A percentile compares a stretch with the other conserved stretches of the same genome.
These are phyloP conservation scores for Pyrenochaeta sp. DNA, from an alignment of 2,329 filamentous ascomycete species.

Conservation along the genomic window DNA sequence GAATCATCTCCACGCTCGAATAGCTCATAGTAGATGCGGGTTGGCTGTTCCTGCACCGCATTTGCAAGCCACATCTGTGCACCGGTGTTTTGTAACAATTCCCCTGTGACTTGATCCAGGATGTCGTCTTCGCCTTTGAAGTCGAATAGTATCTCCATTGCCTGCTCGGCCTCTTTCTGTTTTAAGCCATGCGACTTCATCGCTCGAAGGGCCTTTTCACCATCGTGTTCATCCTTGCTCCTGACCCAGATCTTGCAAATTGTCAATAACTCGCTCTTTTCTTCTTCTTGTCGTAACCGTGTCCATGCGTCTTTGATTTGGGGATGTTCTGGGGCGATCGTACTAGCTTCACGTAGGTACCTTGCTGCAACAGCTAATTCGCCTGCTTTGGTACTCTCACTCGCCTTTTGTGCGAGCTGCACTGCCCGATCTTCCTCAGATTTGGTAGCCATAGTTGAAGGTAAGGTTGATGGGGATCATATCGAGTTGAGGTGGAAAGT, in stretches of 20 bases:
- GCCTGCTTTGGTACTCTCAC: constrained; percentile 35
- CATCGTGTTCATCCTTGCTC: constrained; percentile 50
- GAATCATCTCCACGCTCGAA: constrained; percentile 57
- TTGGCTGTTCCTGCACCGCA: constrained; percentile 50
- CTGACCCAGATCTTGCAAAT: constrained; percentile 48
- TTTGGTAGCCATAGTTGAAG: constrained; percentile 35
- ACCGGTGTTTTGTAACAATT: constrained; percentile 45
- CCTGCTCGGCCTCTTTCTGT: constrained; percentile 49
- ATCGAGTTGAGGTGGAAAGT: constrained; percentile 17
- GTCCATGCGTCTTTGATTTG: constrained; percentile 53
- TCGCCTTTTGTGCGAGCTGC: constrained; percentile 42
- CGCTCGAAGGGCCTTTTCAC: constrained; percentile 48
- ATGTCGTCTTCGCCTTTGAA: constrained; percentile 53
- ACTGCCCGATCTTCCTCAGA: constrained; percentile 41
- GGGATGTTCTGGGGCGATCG: constrained; percentile 52
- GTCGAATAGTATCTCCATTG: constrained; percentile 54
- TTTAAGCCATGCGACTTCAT: constrained; percentile 43
- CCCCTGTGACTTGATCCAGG: constrained; percentile 51
- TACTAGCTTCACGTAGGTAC: constrained; percentile 55
- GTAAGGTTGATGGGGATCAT: constrained; percentile 23
- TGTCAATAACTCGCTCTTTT: constrained; percentile 43
- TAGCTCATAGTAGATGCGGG: constrained; percentile 54
- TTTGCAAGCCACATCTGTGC: constrained; percentile 53
- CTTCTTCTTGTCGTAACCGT: constrained; percentile 50
- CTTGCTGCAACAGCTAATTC: constrained; percentile 52